A percentile compares a stretch with the other conserved stretches of the same genome.
Conservation (phyloP, 1,284 basidiomycete genomes). For the Fistulinella staudtii region DNA sequence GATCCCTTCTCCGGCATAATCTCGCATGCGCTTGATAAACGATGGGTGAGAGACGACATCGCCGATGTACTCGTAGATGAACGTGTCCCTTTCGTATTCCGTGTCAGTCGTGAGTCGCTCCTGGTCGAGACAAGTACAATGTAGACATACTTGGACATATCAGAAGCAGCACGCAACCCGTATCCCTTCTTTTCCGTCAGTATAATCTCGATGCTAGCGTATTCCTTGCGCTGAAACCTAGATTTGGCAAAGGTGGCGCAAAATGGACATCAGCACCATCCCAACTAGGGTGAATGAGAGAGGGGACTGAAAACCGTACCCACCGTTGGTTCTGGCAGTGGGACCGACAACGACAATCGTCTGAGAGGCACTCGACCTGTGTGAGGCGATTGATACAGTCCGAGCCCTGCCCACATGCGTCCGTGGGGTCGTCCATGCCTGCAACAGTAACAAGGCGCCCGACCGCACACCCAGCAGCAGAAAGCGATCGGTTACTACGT, state of each 20-base stretch:
- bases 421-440: conserved; percentile 57
- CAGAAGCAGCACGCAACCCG: conserved; percentile 75
- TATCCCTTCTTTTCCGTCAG: conserved; percentile 95
- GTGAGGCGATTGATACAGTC: conserved; percentile 98
- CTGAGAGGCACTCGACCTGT: conserved; percentile 90
- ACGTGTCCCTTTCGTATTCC: conserved; percentile 62
- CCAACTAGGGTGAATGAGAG: too few species aligned
- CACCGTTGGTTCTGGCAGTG: conserved; percentile 94
- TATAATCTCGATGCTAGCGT: conserved; percentile 88
- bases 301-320: conserved; percentile 22
- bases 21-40: conserved; percentile 92
- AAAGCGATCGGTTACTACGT: conserved; percentile 21
- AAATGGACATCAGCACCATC: conserved; percentile 2
- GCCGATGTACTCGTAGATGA: conserved; percentile 98
- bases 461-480: conserved; percentile 16
- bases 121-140: neutral
- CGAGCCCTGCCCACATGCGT: conserved; percentile 84
- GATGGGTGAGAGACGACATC: conserved; percentile 89
- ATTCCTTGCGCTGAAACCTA: conserved; percentile 85
- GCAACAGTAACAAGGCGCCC: conserved; percentile 20
- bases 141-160: conserved; percentile 67
- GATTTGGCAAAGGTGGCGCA: conserved; percentile 2
- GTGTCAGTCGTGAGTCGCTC: conserved; percentile 6
- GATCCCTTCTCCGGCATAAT: conserved; percentile 91
- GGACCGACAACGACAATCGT: conserved; percentile 80